Evolutionary conservation across 768 basidiomycete species (phyloP).

Genomic region (Mycena polygramma): DNA sequence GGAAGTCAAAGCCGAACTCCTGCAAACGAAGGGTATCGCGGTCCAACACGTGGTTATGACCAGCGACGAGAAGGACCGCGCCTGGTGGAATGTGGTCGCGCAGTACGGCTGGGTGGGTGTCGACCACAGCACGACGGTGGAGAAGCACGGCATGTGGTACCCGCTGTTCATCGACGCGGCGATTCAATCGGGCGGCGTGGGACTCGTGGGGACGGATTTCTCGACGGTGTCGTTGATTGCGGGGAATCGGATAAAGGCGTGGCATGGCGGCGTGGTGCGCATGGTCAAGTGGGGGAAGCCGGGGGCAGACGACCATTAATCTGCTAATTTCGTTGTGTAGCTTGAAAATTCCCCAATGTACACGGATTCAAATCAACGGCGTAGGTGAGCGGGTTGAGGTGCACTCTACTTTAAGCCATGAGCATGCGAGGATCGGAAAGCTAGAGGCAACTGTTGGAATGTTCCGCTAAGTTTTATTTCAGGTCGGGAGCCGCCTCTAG

Average conservation of each 20-base stretch:
- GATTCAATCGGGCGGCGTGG: conserved; percentile 59
- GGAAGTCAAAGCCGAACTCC: conserved; percentile 45
- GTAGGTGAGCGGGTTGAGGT: no score
- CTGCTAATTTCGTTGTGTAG: background rate
- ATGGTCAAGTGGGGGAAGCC: conserved; percentile 55
- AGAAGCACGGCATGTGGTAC: conserved; percentile 50
- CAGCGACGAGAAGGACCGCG: conserved; percentile 51
- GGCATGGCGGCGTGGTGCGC: conserved; percentile 54
- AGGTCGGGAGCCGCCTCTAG: no score
- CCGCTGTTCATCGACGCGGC: conserved; percentile 62
- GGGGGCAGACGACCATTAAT: conserved; percentile 48
- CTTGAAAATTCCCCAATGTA: no score
- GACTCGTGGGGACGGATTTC: conserved; percentile 62
- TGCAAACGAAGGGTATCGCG: conserved; percentile 36
- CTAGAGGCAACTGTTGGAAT: no score
- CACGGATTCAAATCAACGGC: no score
- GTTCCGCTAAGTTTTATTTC: no score
- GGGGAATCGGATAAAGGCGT: conserved; percentile 57
- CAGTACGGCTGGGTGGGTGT: conserved; percentile 46
- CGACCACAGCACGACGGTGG: conserved; percentile 31
- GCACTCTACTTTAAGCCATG: no score
- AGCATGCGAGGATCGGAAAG: no score
- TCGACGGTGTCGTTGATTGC: conserved; percentile 65
- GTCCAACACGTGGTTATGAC: conserved; percentile 50
- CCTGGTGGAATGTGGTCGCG: conserved; percentile 47